Percentiles rank a stretch among this genome's conserved stretches.
phyloP scores from a whole-genome alignment of 169 alveolate genomes.

The Plasmodium ovale region DNA sequence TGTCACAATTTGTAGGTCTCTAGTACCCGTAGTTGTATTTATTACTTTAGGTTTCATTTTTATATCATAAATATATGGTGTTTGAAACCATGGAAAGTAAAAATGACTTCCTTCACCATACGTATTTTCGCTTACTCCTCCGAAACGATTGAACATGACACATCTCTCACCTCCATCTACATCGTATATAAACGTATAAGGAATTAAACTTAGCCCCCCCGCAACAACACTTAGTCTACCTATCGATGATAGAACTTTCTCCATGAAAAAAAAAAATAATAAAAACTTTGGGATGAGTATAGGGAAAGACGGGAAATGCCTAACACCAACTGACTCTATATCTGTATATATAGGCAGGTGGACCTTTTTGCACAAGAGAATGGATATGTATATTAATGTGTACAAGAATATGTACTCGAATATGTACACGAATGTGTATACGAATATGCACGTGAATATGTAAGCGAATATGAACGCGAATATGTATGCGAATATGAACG shows the following conservation, averaged over 20 bases:
- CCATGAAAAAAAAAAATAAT: conserved; percentile 78
- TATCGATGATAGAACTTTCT: conserved; percentile 80
- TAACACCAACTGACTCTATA: no score
- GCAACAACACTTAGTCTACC: conserved; percentile 85
- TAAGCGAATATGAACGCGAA: no score
- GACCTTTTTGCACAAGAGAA: no score
- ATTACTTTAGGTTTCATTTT: conserved; percentile 94
- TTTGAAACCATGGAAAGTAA: conserved; percentile 93
- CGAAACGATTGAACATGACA: conserved; percentile 94
- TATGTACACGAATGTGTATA: no score
- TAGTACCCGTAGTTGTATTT: conserved; percentile 94
- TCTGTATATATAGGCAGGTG: no score
- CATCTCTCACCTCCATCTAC: conserved; percentile 97
- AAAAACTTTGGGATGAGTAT: no score
- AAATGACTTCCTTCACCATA: conserved; percentile 95
- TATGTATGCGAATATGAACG: no score
- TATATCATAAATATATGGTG: conserved; percentile 92
- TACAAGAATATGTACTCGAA: no score
- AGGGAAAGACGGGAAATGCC: no score
- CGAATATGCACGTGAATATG: no score
- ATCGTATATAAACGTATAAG: conserved; percentile 88
- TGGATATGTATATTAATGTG: no score
- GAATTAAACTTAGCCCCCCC: conserved; percentile 87
- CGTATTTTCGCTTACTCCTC: conserved; percentile 91
- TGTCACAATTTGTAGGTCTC: conserved; percentile 95